Percentiles rank a stretch among this genome's conserved stretches.
These are phyloP conservation scores for Tetracladium maxilliforme DNA, from an alignment of 2,329 filamentous ascomycete genomes.

Conservation along the genomic window DNA sequence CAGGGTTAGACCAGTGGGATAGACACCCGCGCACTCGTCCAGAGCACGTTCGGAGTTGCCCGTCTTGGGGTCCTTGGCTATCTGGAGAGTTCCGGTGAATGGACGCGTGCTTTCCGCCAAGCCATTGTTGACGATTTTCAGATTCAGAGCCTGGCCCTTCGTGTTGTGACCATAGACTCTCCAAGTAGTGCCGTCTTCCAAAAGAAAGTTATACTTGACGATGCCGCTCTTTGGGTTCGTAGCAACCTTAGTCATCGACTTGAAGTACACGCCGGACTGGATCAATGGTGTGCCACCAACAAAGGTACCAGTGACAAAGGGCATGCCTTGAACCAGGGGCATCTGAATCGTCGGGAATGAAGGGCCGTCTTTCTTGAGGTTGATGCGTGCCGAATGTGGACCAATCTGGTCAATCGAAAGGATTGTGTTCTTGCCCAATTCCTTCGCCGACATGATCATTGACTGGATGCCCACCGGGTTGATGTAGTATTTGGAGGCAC, in stretches of 20 bases:
- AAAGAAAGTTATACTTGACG: slow-evolving; percentile 59
- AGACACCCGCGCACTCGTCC: slow-evolving; percentile 64
- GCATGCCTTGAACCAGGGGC: slow-evolving; percentile 80
- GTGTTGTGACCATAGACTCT: slow-evolving; percentile 59
- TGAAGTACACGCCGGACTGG: slow-evolving; percentile 62
- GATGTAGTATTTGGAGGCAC: slow-evolving; percentile 56
- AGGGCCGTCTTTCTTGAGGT: slow-evolving; percentile 38
- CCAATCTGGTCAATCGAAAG: slow-evolving; percentile 38
- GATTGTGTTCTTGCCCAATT: slow-evolving; percentile 47
- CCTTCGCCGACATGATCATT: slow-evolving; percentile 62
- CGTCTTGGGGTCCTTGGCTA: slow-evolving; percentile 66
- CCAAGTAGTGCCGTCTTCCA: slow-evolving; percentile 69
- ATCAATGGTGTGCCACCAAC: slow-evolving; percentile 55
- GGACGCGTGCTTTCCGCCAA: slow-evolving; percentile 47
- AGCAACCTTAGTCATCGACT: slow-evolving; percentile 41
- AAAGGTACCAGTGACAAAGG: slow-evolving; percentile 70
- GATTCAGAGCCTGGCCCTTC: slow-evolving; percentile 44
- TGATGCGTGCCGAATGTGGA: slow-evolving; percentile 49
- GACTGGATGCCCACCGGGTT: slow-evolving; percentile 76
- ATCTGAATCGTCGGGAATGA: slow-evolving; percentile 53
- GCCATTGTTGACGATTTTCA: slow-evolving; percentile 52
- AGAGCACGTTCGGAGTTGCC: slow-evolving; percentile 53
- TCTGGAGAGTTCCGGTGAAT: slow-evolving; percentile 69
- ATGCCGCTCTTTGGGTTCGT: slow-evolving; percentile 46
- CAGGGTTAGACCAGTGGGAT: slow-evolving; percentile 48